These are phyloP conservation scores for Eucalyptus regnans DNA, from an alignment of 345 rosid species.

Conservation along the genomic window DNA sequence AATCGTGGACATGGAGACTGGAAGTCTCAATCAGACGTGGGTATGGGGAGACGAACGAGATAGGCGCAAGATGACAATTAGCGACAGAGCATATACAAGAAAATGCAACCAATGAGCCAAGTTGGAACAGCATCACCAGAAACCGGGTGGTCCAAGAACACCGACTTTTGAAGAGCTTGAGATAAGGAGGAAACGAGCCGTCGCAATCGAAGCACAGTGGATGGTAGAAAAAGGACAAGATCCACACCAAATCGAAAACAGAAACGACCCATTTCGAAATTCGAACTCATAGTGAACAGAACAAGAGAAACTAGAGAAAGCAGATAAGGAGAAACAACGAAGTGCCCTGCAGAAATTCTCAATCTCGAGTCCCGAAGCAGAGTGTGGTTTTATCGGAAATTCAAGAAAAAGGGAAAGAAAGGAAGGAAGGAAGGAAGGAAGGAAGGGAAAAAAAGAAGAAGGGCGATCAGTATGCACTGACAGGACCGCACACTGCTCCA, in stretches of 20 bases:
- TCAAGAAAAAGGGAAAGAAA: neutral
- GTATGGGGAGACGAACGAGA: neutral
- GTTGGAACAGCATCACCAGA: neutral
- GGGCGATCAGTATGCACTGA: neutral
- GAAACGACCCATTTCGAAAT: neutral
- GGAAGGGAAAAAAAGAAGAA: fast-evolving
- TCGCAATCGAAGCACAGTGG: neutral
- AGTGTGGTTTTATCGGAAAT: neutral
- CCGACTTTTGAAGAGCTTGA: neutral
- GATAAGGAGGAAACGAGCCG: neutral
- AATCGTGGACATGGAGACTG: neutral
- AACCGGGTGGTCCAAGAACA: conserved; percentile 5
- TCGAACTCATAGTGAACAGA: neutral
- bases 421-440: neutral
- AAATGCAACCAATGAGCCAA: neutral
- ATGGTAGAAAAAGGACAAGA: neutral
- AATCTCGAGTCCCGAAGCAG: neutral
- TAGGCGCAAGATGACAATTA: neutral
- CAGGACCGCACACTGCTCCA: neutral
- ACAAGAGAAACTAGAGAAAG: neutral
- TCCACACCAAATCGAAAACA: neutral
- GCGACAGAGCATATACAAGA: neutral
- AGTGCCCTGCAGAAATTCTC: neutral
- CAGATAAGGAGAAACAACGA: neutral
- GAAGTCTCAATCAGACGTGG: neutral